Base-by-base conservation (phyloP, 169 alveolate genomes). In the Eimeria praecox region DNA sequence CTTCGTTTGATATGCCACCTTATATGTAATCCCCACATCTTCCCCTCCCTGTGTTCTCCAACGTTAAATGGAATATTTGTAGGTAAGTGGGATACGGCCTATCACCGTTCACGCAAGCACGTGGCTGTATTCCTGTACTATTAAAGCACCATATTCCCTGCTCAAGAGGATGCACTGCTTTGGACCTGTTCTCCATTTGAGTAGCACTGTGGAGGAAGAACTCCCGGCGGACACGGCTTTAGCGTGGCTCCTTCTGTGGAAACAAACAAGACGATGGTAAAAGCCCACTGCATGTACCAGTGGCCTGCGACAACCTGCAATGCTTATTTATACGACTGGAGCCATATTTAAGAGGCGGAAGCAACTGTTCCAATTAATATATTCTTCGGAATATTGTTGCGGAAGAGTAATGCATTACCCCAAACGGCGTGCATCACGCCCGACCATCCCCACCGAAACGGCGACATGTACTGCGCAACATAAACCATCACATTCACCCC, bases 371-470 rank as follows among this genome's bases (percentile, higher is more conserved):
- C 40, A 49, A 0, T 73, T 52, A 9, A 27, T 3, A 20, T 16
- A 3, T 38, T 20, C 30, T 69, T 59, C n/a, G 69, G 22, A 69
- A 33, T 16, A 69, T 3, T 27, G n/a, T 12, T 4, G 27, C 22
- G 5, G 6, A 14, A 71, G 20, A 20, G 52, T 6, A 18, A 16
- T 69, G 33, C 22, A 71, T 42, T 89, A 95, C 97, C 94, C 97
- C 97, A 95, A 30, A 83, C 56, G 40, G 95, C 95, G 59, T 75
- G 95, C 97, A 95, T 95, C 64, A 95, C 73, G 30, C 97, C 97
- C 38, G 97, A 95, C 94, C 92, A 95, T 8, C 94, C 92, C 97
- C 97, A 95, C 12, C 97, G 93, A 71, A 90, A 73, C 4, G 97
- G 97, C 69, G 97, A 85, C 59, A 95, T 35, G 52, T 95, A 95